phyloP scores from a whole-genome alignment of 129 eudicot genomes.

The Saussurea involucrata region DNA sequence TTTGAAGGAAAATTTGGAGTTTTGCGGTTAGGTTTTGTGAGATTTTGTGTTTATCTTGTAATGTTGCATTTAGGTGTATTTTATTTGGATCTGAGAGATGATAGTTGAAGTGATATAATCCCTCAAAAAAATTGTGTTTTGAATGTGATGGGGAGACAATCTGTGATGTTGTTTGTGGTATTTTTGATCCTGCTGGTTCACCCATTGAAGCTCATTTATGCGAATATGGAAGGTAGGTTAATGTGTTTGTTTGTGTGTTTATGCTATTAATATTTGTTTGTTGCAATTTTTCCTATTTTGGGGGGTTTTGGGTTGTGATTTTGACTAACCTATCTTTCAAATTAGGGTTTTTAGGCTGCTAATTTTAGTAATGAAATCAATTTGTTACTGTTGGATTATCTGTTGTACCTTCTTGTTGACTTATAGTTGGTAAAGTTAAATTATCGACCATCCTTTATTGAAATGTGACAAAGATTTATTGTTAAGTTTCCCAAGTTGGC shows the following conservation, averaged over 20 bases:
- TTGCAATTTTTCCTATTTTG: neutral
- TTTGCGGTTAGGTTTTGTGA: constrained; percentile 29
- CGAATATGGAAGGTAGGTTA: constrained; percentile 68
- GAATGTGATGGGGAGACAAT: constrained; percentile 36
- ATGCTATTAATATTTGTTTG: neutral
- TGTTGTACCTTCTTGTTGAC: neutral
- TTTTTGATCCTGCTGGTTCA: constrained; percentile 44
- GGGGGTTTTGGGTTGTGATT: neutral
- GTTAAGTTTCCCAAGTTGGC: neutral
- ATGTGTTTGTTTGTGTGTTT: neutral
- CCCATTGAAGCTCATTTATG: constrained; percentile 40
- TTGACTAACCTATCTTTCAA: neutral
- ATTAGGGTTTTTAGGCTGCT: constrained; percentile 14
- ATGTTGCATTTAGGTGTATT: constrained; percentile 25
- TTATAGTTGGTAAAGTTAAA: neutral
- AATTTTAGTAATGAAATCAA: neutral
- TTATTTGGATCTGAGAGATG: constrained; percentile 53
- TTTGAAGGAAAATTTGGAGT: constrained; percentile 22
- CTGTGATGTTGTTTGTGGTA: constrained; percentile 23
- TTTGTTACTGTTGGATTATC: constrained; percentile 8
- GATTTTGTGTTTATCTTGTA: constrained; percentile 20
- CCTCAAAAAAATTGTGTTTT: neutral
- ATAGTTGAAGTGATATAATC: constrained; percentile 15
- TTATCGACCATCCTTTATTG: neutral
- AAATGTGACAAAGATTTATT: neutral